These are phyloP conservation scores for Phytophthora lateralis DNA, from an alignment of 352 stramenopile species.

Conservation along the genomic window DNA sequence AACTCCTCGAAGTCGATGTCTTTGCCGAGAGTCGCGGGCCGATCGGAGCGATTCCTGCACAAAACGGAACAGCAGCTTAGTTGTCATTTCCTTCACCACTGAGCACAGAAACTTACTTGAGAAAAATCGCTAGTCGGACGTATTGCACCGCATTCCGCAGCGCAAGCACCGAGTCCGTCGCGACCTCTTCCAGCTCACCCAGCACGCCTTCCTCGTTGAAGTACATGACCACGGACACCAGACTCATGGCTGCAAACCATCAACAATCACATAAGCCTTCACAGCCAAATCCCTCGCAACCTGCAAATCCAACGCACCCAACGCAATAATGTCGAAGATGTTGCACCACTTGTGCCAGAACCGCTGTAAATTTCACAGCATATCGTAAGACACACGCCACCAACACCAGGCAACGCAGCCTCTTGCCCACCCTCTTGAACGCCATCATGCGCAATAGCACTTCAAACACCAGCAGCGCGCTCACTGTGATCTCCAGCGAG, in stretches of 20 bases:
- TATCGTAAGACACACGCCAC: not conserved
- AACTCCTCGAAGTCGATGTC: constrained; percentile 72
- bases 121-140: constrained; percentile 80
- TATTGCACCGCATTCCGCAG: constrained; percentile 85
- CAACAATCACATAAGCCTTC: not conserved
- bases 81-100: not conserved
- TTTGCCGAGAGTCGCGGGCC: constrained; percentile 48
- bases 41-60: constrained; percentile 62
- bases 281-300: not conserved
- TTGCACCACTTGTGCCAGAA: constrained; percentile 89
- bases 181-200: constrained; percentile 84
- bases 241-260: constrained; percentile 61
- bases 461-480: constrained; percentile 75
- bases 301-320: constrained; percentile 39
- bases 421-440: constrained; percentile 59
- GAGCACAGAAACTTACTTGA: constrained; percentile 55
- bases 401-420: not conserved
- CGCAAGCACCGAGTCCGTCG: constrained; percentile 72
- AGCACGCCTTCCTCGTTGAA: constrained; percentile 86
- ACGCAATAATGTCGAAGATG: constrained; percentile 81
- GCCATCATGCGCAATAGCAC: constrained; percentile 84
- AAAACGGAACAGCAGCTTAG: not conserved
- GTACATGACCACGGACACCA: constrained; percentile 81
- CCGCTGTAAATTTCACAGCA: constrained; percentile 35
- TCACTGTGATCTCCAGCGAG: constrained; percentile 79